Conservation (phyloP, 345 rosid genomes). For the Arabidopsis arenosa region DNA sequence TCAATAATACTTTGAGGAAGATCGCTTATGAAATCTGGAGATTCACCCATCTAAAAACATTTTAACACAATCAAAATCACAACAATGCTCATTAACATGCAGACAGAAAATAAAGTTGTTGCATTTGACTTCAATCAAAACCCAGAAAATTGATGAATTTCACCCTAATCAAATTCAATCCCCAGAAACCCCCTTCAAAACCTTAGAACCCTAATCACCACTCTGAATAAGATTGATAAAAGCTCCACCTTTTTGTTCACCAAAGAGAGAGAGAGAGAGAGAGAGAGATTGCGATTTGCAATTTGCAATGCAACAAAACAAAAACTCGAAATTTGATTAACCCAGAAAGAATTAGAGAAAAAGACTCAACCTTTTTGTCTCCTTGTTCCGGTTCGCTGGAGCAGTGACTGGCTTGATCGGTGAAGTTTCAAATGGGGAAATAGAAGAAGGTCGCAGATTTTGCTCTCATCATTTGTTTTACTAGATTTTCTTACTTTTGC, state of each 20-base stretch:
- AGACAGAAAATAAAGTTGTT: not conserved
- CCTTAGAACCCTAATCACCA: constrained; percentile 1
- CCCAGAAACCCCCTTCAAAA: constrained; percentile 3
- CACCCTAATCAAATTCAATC: constrained; percentile 5
- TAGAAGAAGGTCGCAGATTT: constrained; percentile 26
- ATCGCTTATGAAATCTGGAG: constrained; percentile 65
- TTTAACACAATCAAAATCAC: not conserved
- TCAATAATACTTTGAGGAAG: constrained; percentile 86
- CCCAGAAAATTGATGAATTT: not conserved
- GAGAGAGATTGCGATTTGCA: constrained; percentile 19
- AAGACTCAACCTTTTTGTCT: constrained; percentile 23
- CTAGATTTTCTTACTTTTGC: constrained; percentile 17
- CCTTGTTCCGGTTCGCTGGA: constrained; percentile 1
- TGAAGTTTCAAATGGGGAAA: constrained; percentile 15
- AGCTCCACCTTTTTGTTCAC: not conserved
- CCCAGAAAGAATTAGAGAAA: constrained; percentile 16
- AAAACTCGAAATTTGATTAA: not conserved
- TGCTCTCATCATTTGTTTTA: constrained; percentile 17
- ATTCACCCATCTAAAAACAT: constrained; percentile 54
- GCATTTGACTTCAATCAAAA: constrained; percentile 14
- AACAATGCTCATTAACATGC: not conserved
- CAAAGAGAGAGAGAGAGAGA: not conserved
- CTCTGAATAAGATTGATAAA: not conserved
- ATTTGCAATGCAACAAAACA: constrained; percentile 29
- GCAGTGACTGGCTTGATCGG: constrained; percentile 15